Evolutionary conservation across 2,329 filamentous ascomycete species (phyloP).

Genomic region (Byssothecium circinans): DNA sequence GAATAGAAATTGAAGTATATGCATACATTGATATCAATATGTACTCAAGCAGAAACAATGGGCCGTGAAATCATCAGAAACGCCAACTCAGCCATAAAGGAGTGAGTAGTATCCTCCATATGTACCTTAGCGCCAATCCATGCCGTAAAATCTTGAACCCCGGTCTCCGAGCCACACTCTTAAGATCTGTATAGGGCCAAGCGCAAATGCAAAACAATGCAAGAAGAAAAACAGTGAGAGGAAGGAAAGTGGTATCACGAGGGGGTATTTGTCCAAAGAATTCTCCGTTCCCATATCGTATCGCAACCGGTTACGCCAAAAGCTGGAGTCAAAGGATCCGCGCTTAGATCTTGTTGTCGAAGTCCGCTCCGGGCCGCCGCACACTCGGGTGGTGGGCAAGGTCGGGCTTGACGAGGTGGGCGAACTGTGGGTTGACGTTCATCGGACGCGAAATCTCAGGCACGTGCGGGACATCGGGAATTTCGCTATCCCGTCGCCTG

Average conservation of each 20-base stretch:
- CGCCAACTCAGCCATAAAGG: constrained; percentile 1
- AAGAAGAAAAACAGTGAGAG: constrained; percentile 5
- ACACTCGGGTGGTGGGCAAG: constrained; percentile 57
- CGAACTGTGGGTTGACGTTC: constrained; percentile 55
- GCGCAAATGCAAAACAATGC: neutral
- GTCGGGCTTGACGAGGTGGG: constrained; percentile 58
- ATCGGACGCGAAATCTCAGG: constrained; percentile 61
- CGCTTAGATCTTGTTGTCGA: constrained; percentile 30
- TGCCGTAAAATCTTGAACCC: neutral
- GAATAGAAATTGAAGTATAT: neutral
- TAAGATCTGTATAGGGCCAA: neutral
- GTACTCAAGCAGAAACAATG: neutral
- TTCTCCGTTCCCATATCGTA: neutral
- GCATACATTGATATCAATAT: neutral
- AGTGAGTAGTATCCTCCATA: constrained; percentile 5
- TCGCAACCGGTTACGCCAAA: neutral
- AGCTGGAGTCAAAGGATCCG: neutral
- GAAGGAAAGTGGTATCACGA: constrained; percentile 41
- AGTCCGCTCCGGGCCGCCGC: constrained; percentile 32
- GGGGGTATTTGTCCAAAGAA: constrained; percentile 12
- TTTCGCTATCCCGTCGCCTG: constrained; percentile 25
- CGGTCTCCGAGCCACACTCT: neutral
- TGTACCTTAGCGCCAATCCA: neutral
- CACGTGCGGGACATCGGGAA: constrained; percentile 48
- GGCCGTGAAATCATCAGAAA: neutral